Evolutionary conservation across 1,284 basidiomycete species (phyloP).

Genomic region (Naganishia sp.): DNA sequence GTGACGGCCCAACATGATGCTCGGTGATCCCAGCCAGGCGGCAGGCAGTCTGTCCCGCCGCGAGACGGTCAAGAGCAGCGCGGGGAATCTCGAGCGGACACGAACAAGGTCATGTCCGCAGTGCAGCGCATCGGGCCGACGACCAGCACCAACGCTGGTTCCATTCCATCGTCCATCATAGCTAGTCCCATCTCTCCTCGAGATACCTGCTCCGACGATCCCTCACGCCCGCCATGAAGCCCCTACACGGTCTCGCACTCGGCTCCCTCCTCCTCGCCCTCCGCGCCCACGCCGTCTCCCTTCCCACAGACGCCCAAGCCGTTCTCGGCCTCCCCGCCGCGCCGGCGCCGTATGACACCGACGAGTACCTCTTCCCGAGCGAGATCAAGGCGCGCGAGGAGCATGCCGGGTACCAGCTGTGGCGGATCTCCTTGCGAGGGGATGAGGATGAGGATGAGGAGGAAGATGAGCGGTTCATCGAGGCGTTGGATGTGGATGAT

Average conservation of each 20-base stretch:
- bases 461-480: background rate
- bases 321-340: background rate
- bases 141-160: no score
- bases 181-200: background rate
- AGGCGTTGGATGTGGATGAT: constrained; percentile 15
- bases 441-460: no score
- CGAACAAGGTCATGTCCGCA: no score
- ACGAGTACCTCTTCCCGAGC: constrained; percentile 21
- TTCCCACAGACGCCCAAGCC: background rate
- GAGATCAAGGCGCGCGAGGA: constrained; percentile 15
- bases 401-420: constrained; percentile 43
- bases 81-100: no score
- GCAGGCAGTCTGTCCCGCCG: no score
- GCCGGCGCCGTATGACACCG: background rate
- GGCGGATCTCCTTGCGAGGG: constrained; percentile 36
- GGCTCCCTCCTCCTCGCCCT: background rate
- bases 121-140: no score
- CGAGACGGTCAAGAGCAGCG: no score
- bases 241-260: background rate
- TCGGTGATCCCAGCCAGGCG: background rate
- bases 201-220: no score
- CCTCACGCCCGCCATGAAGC: background rate
- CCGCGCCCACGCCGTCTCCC: background rate
- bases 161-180: no score
- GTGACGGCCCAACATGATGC: background rate